Evolutionary conservation across 2,329 filamentous ascomycete genomes (phyloP), one percentile per base, ranked within the genome.

Genomic region (Aspergillus proliferans): DNA sequence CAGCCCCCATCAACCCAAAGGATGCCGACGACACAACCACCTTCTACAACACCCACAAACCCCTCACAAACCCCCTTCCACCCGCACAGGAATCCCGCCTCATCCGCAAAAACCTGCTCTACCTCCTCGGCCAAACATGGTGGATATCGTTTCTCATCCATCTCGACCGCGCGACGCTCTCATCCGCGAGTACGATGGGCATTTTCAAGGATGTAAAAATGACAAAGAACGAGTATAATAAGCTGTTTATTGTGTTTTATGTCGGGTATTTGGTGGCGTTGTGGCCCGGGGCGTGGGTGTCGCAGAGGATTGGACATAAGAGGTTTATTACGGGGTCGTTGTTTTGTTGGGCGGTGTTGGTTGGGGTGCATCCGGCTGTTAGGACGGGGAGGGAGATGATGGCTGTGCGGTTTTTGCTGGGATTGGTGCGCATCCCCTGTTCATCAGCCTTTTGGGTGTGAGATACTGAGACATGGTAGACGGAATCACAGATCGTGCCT

Each of bases 401-500:
- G 48, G 48, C 44, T 18, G 45, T 50, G 19, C 44, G 48, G 2
- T 50, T 50, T 41, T 39, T 50, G 7, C 19, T 50, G 22, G 48
- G 48, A 41, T 43, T 50, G 48, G 48, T 21, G 21, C 21, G 21
- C 21, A 21, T 21, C 21, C 21, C 21, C 21, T 3, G 21, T 21
- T 21, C 21, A 21, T 21, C 15, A 15, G 15, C 15, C 4, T 21
- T 21, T 2, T 21, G 21, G 21, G 21, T 21, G 3, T 21, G 21
- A 21, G 21, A 21, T 21, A 21, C 22, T 22, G 22, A 22, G 4
- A 6, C 5, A 6, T 4, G 4, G 26, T 21, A 62, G 60, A 60
- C 60, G 19, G 57, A 62, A 45, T 60, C 58, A 1, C 60, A 62
- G 30, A 62, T 60, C 28, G 55, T 63, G 1, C 59, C 57, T 2